Conservation (phyloP, 2,329 filamentous ascomycete species). For the Lojkania enalia region DNA sequence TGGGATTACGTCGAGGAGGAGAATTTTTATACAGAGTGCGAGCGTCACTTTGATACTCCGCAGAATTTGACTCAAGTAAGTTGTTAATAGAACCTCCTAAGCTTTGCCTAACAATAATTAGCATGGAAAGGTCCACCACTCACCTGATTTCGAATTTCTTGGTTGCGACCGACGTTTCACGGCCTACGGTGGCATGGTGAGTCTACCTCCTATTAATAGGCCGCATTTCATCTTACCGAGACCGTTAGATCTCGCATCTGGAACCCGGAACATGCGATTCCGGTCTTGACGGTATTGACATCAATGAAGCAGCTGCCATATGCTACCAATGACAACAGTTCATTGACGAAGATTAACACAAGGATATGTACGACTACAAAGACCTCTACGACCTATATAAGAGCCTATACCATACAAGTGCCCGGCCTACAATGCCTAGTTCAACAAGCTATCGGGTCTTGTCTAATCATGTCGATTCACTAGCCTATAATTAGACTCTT, state of each 20-base stretch:
- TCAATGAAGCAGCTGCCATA: constrained; percentile 21
- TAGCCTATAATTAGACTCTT: not conserved
- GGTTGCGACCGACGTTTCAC: constrained; percentile 12
- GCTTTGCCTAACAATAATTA: not conserved
- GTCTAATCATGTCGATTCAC: not conserved
- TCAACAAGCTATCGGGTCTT: not conserved
- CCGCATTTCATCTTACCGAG: not conserved
- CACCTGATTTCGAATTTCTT: constrained; percentile 12
- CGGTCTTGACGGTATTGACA: constrained; percentile 13
- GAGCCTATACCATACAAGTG: not conserved
- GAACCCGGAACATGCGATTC: constrained; percentile 22
- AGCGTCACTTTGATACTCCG: constrained; percentile 13
- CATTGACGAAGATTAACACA: constrained; percentile 20
- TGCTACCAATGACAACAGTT: constrained; percentile 23
- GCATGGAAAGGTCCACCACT: constrained; percentile 17
- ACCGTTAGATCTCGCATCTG: constrained; percentile 15
- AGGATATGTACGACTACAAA: constrained; percentile 8
- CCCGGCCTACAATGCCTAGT: not conserved
- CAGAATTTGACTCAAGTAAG: constrained; percentile 16
- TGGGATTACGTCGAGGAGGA: constrained; percentile 15
- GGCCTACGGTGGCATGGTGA: constrained; percentile 16
- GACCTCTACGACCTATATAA: not conserved
- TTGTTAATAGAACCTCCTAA: not conserved
- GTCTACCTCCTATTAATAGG: not conserved
- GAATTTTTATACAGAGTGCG: constrained; percentile 17